phyloP scores from a whole-genome alignment of 2,329 filamentous ascomycete genomes.

The Penicillium aurantiogriseum region DNA sequence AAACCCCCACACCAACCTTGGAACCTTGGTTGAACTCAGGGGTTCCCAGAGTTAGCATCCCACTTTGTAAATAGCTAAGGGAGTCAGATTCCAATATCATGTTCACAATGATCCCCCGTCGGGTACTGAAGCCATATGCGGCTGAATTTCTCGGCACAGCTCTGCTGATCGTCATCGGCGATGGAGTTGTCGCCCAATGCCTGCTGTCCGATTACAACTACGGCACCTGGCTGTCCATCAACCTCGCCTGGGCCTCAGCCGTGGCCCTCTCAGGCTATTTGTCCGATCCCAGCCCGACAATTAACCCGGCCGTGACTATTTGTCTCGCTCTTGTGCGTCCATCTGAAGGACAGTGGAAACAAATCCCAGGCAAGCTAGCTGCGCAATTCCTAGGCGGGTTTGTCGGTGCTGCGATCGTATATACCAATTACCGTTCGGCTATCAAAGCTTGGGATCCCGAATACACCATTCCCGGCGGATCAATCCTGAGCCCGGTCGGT shows the following conservation, averaged over 20 bases:
- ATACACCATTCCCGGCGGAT: slow-evolving; percentile 31
- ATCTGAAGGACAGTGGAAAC: slow-evolving; percentile 27
- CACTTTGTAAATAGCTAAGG: background rate
- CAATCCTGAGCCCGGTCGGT: slow-evolving; percentile 28
- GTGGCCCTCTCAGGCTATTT: slow-evolving; percentile 31
- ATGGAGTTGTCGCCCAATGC: slow-evolving; percentile 34
- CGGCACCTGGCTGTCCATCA: slow-evolving; percentile 37
- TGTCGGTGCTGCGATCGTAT: slow-evolving; percentile 31
- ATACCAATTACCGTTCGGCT: slow-evolving; percentile 33
- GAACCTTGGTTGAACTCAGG: background rate
- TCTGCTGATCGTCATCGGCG: slow-evolving; percentile 33
- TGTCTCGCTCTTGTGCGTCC: slow-evolving; percentile 31
- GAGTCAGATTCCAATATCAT: background rate
- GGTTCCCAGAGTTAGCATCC: background rate
- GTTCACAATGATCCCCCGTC: slow-evolving; percentile 17
- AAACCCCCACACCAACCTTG: background rate
- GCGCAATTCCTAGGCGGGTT: slow-evolving; percentile 34
- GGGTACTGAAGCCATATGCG: slow-evolving; percentile 25
- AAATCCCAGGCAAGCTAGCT: slow-evolving; percentile 27
- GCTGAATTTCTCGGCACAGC: slow-evolving; percentile 36
- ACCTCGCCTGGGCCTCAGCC: slow-evolving; percentile 33
- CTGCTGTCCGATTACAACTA: slow-evolving; percentile 34
- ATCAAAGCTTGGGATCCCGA: slow-evolving; percentile 34
- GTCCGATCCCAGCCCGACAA: slow-evolving; percentile 28
- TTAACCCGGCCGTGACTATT: slow-evolving; percentile 30